Evolutionary conservation across 345 rosid genomes (phyloP).

Genomic region (Arabidopsis suecica): DNA sequence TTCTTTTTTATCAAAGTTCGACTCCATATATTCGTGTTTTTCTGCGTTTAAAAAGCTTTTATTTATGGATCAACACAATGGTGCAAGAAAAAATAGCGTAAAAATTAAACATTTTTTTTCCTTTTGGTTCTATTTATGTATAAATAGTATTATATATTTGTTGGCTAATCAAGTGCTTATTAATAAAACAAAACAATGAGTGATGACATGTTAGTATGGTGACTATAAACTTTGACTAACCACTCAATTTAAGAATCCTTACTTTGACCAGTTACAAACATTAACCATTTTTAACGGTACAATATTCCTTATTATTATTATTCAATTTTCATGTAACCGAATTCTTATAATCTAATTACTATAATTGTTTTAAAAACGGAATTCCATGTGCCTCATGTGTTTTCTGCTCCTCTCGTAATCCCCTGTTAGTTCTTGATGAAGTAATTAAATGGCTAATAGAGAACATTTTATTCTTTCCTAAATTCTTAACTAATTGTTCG

Average conservation of each 20-base stretch:
- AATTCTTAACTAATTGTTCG: conserved; percentile 7
- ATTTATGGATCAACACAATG: no score
- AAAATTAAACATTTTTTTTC: no score
- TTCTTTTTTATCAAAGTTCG: no score
- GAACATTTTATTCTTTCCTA: conserved; percentile 32
- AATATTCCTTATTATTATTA: conserved; percentile 33
- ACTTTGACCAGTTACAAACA: conserved; percentile 43
- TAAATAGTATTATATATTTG: no score
- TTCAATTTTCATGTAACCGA: conserved; percentile 20
- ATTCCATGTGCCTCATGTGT: conserved; percentile 48
- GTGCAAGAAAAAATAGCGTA: no score
- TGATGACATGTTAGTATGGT: conserved; percentile 28
- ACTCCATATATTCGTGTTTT: no score
- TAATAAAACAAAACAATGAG: conserved; percentile 2
- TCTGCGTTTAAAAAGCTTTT: no score
- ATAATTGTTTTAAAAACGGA: conserved; percentile 7
- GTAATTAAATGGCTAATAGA: conserved; percentile 16
- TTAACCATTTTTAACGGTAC: conserved; percentile 38
- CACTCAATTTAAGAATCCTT: conserved; percentile 16
- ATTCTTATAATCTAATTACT: neutral
- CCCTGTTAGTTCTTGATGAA: conserved; percentile 17
- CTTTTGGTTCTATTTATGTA: no score
- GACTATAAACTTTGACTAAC: conserved; percentile 36
- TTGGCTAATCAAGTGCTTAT: conserved; percentile 1
- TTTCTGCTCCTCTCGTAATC: conserved; percentile 35